Conservation (phyloP, 1,139 yeast species). For the Blastobotrys capitulatus region DNA sequence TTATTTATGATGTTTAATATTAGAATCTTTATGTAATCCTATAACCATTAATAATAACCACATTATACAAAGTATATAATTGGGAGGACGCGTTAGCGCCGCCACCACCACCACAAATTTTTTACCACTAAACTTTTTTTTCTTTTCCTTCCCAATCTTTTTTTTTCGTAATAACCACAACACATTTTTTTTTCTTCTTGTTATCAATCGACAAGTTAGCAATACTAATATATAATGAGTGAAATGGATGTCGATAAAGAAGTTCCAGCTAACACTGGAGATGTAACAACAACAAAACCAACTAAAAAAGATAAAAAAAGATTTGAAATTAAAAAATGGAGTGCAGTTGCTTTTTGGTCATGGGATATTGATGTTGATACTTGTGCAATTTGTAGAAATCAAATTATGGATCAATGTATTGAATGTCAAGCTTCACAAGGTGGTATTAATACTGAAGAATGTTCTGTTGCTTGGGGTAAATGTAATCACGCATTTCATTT, state of each 20-base stretch:
- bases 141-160: neutral
- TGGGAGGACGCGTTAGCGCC: neutral
- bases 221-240: conserved; percentile 21
- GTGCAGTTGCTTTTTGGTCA: conserved; percentile 99
- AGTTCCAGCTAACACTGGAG: neutral
- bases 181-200: neutral
- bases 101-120: too few relatives aligned
- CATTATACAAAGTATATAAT: neutral
- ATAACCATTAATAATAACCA: neutral
- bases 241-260: conserved; percentile 33
- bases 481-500: conserved; percentile 94
- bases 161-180: too few relatives aligned
- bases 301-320: conserved; percentile 39
- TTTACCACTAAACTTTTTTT: neutral
- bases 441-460: conserved; percentile 63
- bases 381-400: conserved; percentile 98
- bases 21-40: neutral
- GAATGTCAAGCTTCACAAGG: conserved; percentile 88
- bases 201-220: neutral
- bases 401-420: conserved; percentile 97
- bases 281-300: neutral
- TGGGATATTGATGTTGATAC: conserved; percentile 97
- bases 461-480: conserved; percentile 96
- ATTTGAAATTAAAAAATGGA: conserved; percentile 80
- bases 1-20: conserved; percentile 41